Base-by-base conservation (phyloP, 805 yeast genomes). In the Helenozyma rhizophorensis region DNA sequence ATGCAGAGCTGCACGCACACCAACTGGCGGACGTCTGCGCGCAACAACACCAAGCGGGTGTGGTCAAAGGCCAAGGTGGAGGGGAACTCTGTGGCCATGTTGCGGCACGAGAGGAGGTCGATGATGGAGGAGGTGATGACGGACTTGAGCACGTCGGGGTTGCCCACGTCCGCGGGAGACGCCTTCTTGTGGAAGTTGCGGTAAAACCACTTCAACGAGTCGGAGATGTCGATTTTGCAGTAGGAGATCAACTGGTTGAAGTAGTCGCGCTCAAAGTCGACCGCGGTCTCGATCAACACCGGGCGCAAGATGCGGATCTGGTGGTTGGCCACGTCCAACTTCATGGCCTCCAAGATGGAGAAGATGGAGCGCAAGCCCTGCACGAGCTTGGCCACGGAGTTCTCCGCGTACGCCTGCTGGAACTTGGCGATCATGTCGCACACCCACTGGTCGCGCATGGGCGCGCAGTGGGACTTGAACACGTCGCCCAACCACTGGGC, bases 391-490 rank as follows among this genome's bases (percentile, higher is more conserved):
- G 45, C 48, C 5, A 63, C 68, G n/a, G 76, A 65, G 36, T 62
- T 58, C 21, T 66, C 67, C n/a, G 50, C 44, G 39, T 66, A 67
- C 13, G 82, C 77, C 30, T 62, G 65, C 23, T 60, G 68, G 48
- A 84, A 78, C 46, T 73, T 73, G 9, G 54, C 48, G 29, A 76
- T 75, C 93, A 89, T 85, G 48, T 81, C 85, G 47, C 78, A 84
- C 23, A 89, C 95, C 88, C 93, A 82, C 25, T 76, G 62, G 58
- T 86, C 96, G 54, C 97, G 74, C 94, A 87, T 87, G 41, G 97
- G 97, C 6, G 96, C 96, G 61, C 96, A 88, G 55, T 86, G 96
- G 32, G 80, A 77, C 60, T 88, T 86, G 60, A 90, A 81, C 21
- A 87, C 75, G 21, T 72, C 67, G 2, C 86, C 77, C 25, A 89